Evolutionary conservation across 306 rosid genomes (phyloP).

Genomic region (Gastrolobium villosum): DNA sequence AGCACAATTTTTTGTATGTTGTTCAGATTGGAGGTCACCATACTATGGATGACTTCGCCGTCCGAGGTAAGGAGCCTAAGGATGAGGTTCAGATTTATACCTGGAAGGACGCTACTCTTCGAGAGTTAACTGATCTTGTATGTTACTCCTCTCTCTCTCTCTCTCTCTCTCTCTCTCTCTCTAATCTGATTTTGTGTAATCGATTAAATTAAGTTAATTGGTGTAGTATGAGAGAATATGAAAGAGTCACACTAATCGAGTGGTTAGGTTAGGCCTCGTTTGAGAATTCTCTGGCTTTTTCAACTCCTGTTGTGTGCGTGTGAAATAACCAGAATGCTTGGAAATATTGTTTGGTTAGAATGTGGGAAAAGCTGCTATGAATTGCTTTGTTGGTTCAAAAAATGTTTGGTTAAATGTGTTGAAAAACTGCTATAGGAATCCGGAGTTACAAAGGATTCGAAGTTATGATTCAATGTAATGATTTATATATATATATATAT

Average conservation of each 20-base stretch:
- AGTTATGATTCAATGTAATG: no score
- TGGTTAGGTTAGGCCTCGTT: neutral
- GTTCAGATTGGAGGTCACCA: constrained; percentile 84
- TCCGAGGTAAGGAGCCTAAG: constrained; percentile 93
- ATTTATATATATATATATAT: no score
- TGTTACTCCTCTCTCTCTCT: neutral
- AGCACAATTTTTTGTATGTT: neutral
- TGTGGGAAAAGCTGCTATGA: neutral
- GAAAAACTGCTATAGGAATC: neutral
- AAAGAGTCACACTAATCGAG: neutral
- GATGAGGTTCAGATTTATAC: constrained; percentile 99
- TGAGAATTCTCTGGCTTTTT: neutral
- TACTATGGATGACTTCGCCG: constrained; percentile 79
- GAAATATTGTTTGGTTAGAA: neutral
- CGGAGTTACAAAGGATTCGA: neutral
- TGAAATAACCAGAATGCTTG: neutral
- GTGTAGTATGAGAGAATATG: neutral
- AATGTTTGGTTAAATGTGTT: neutral
- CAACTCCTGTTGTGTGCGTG: neutral
- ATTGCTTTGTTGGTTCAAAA: neutral
- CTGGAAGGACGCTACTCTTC: constrained; percentile 96
- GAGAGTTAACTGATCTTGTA: constrained; percentile 96
- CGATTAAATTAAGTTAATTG: neutral
- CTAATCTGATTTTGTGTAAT: no score
- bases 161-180: neutral